phyloP scores from a whole-genome alignment of 2,329 filamentous ascomycete genomes.

The Alternaria triticimaculans region DNA sequence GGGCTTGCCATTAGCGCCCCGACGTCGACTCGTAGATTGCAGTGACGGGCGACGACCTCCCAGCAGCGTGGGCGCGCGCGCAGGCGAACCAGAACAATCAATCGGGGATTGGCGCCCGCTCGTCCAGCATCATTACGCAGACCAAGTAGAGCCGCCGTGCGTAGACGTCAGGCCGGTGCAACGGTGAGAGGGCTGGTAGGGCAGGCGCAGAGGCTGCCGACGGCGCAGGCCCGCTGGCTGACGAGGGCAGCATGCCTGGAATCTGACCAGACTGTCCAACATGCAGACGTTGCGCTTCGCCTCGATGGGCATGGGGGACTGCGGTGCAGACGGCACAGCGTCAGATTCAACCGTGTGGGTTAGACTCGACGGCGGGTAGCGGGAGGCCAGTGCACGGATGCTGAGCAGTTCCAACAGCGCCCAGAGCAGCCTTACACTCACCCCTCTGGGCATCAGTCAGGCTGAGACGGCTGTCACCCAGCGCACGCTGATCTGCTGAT shows the following conservation, averaged over 20 bases:
- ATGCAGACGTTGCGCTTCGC: constrained; percentile 4
- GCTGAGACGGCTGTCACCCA: constrained; percentile 8
- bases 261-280: constrained; percentile 11
- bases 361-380: constrained; percentile 20
- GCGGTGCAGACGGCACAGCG: constrained; percentile 14
- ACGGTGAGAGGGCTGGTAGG: constrained; percentile 13
- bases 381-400: constrained; percentile 15
- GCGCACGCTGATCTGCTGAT: constrained; percentile 10
- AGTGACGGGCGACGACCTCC: constrained; percentile 13
- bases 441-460: constrained; percentile 5
- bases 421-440: constrained; percentile 30
- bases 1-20: constrained; percentile 9
- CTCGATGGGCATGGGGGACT: constrained; percentile 1
- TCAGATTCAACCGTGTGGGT: constrained; percentile 1
- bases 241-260: constrained; percentile 7
- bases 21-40: neutral
- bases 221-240: constrained; percentile 12
- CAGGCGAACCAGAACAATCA: constrained; percentile 30
- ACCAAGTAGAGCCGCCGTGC: constrained; percentile 21
- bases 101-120: constrained; percentile 23
- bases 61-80: constrained; percentile 25
- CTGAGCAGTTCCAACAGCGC: constrained; percentile 1
- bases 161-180: constrained; percentile 23
- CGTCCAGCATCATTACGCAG: constrained; percentile 25
- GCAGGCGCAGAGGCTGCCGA: constrained; percentile 4